These are phyloP conservation scores for Taxillus chinensis DNA, from an alignment of 164 flowering plant species.

Conservation along the genomic window DNA sequence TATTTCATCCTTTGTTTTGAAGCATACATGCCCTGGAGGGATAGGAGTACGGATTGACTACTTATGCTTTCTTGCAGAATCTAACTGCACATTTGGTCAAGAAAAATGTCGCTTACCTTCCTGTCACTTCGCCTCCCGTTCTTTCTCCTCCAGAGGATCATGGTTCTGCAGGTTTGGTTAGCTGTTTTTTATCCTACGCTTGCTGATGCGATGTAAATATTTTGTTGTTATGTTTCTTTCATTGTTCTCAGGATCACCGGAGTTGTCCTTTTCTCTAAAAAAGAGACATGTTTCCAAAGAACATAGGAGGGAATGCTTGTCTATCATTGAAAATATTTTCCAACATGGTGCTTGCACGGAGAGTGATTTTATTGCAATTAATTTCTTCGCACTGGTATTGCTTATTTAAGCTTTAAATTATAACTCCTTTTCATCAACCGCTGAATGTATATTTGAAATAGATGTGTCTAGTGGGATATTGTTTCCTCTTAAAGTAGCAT, in stretches of 20 bases:
- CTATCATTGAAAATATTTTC: slow-evolving; percentile 45
- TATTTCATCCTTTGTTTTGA: not conserved
- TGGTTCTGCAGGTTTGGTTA: slow-evolving; percentile 26
- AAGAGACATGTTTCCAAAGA: slow-evolving; percentile 34
- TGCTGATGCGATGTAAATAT: not conserved
- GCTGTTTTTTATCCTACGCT: not conserved
- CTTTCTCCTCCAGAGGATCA: slow-evolving; percentile 29
- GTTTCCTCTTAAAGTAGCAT: too few species aligned
- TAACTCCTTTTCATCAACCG: not conserved
- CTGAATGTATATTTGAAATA: too few species aligned
- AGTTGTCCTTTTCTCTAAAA: slow-evolving; percentile 25
- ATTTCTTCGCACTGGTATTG: slow-evolving; percentile 85
- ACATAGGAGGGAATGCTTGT: slow-evolving; percentile 65
- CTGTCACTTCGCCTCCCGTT: slow-evolving; percentile 74
- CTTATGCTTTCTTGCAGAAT: slow-evolving; percentile 29
- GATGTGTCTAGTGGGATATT: too few species aligned
- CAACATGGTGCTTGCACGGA: slow-evolving; percentile 39
- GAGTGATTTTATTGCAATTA: slow-evolving; percentile 72
- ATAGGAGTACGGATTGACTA: too few species aligned
- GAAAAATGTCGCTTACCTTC: slow-evolving; percentile 30
- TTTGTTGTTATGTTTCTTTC: slow-evolving; percentile 6
- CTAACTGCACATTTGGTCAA: slow-evolving; percentile 38
- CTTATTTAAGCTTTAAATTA: not conserved
- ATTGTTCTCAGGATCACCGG: slow-evolving; percentile 24
- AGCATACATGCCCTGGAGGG: too few species aligned